Conservation (phyloP, 352 stramenopile genomes). For the Thraustochytrium sp. region DNA sequence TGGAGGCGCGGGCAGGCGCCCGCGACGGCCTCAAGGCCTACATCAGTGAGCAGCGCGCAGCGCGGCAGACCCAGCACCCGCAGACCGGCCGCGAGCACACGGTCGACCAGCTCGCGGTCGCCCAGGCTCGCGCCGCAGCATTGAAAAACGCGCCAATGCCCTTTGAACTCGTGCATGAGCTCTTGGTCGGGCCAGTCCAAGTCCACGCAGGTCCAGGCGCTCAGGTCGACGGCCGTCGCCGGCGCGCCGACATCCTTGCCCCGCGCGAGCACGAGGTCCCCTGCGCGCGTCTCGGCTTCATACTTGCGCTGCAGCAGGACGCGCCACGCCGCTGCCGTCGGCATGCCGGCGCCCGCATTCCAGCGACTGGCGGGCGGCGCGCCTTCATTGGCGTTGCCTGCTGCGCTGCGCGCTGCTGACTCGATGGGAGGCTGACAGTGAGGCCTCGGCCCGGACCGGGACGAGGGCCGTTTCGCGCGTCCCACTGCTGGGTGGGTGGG, state of each 20-base stretch:
- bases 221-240: not conserved
- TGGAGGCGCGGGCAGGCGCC: not conserved
- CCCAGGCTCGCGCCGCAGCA: not conserved
- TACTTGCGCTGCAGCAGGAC: too few species aligned
- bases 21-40: not conserved
- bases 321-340: too few species aligned
- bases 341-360: too few species aligned
- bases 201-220: not conserved
- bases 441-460: too few species aligned
- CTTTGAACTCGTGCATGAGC: not conserved
- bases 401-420: too few species aligned
- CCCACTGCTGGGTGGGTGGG: too few species aligned
- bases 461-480: too few species aligned
- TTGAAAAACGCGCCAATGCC: not conserved
- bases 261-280: too few species aligned
- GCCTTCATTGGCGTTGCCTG: too few species aligned
- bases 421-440: too few species aligned
- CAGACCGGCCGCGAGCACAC: not conserved
- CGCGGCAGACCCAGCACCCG: not conserved
- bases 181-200: not conserved
- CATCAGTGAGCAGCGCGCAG: conserved; percentile 16
- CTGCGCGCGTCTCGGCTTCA: too few species aligned
- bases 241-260: not conserved
- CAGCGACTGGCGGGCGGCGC: too few species aligned
- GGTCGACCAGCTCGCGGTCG: not conserved